A percentile compares a stretch with the other conserved stretches of the same genome.
These are phyloP conservation scores for Cordyceps pruinosa DNA, from an alignment of 2,329 filamentous ascomycete species.

Conservation along the genomic window DNA sequence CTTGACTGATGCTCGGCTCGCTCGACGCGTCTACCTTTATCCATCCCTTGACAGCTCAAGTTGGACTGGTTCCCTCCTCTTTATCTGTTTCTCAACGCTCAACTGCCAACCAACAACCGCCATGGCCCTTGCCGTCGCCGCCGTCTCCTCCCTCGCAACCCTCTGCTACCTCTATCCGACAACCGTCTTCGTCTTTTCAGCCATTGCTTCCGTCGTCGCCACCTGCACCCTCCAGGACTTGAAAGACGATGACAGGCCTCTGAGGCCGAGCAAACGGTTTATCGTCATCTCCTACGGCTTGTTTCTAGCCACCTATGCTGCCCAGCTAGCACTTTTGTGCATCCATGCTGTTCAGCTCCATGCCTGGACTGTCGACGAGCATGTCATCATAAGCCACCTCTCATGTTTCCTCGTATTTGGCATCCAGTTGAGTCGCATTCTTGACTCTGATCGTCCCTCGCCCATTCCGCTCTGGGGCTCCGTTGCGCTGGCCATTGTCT, in stretches of 20 bases:
- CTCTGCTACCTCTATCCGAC: constrained; percentile 56
- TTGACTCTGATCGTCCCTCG: constrained; percentile 42
- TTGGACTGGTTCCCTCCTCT: background rate
- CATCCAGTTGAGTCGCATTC: constrained; percentile 49
- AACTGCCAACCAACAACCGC: background rate
- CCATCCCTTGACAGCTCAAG: background rate
- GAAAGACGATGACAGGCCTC: constrained; percentile 14
- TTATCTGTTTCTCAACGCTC: background rate
- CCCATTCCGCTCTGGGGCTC: constrained; percentile 60
- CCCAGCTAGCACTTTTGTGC: constrained; percentile 38
- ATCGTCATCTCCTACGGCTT: constrained; percentile 37
- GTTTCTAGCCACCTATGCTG: constrained; percentile 39
- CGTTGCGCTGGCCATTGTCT: constrained; percentile 50
- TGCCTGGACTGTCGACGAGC: constrained; percentile 38
- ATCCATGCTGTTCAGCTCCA: constrained; percentile 27
- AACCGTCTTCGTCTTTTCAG: constrained; percentile 50
- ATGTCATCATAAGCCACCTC: constrained; percentile 49
- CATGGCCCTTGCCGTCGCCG: constrained; percentile 19
- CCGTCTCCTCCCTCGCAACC: constrained; percentile 28
- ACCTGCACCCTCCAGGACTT: constrained; percentile 47
- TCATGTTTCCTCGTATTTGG: constrained; percentile 59
- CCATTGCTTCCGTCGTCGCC: constrained; percentile 42
- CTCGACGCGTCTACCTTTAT: background rate
- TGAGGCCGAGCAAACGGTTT: constrained; percentile 17
- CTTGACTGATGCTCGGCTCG: background rate